Evolutionary conservation across 73 alveolate genomes (phyloP).

Genomic region (Paramecium caudatum): DNA sequence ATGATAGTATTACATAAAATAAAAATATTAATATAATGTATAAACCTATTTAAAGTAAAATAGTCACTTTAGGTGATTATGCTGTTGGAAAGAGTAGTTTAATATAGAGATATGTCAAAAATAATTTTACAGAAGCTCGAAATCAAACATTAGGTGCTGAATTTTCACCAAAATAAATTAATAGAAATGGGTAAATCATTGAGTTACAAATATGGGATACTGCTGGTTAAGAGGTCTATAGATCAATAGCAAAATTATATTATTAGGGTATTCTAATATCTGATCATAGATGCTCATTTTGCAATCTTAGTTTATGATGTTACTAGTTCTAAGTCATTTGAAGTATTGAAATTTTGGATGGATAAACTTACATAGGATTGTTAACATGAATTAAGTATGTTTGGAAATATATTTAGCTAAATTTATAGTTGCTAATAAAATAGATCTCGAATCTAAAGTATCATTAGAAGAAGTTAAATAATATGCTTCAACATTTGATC

Average conservation of each 20-base stretch:
- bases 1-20: slow-evolving; percentile 46
- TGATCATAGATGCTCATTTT: slow-evolving; percentile 76
- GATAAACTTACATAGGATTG: slow-evolving; percentile 73
- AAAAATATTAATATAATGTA: slow-evolving; percentile 15
- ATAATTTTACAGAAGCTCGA: not conserved
- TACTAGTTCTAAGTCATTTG: slow-evolving; percentile 83
- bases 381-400: not conserved
- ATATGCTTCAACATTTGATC: slow-evolving; percentile 8
- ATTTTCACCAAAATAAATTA: not conserved
- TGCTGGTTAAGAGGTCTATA: slow-evolving; percentile 34
- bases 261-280: not conserved
- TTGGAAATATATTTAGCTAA: not conserved
- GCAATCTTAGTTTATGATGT: slow-evolving; percentile 90
- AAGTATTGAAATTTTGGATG: slow-evolving; percentile 81
- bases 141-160: not conserved
- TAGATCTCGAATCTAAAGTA: slow-evolving; percentile 19
- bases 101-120: not conserved
- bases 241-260: slow-evolving; percentile 6
- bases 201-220: slow-evolving; percentile 45
- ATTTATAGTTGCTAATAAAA: slow-evolving; percentile 20
- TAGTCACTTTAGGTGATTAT: not conserved
- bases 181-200: slow-evolving; percentile 15
- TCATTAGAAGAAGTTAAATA: slow-evolving; percentile 19
- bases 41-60: not conserved
- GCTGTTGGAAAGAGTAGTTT: not conserved